Evolutionary conservation across 1,139 yeast species (phyloP), one percentile per base, ranked within the genome.

Genomic region (Lodderomyces jiufengensis): DNA sequence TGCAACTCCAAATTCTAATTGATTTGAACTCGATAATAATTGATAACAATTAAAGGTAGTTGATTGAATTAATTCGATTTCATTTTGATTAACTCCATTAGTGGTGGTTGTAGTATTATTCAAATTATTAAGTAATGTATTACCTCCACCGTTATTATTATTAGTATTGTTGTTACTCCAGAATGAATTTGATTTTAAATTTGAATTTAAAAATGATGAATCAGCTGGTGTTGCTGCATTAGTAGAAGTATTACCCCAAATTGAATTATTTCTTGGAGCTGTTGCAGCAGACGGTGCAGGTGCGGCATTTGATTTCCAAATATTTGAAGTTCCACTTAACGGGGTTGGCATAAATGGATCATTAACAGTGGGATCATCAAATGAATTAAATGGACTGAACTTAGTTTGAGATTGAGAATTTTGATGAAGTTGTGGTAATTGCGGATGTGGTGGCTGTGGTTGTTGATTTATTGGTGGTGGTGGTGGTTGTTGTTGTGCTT

Each of bases 1-100:
- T 1, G 68, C 72, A 24, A 59, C 53, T 1, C 72, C 74, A 47
- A 58, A 66, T 40, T 62, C 68, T 11, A 65, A 52, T 43, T 63
- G 70, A 41, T 62, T 59, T 4, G 61, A 43, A 27, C 39, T 51
- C 32, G 55, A 57, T 31, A 67, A 46, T 13, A 56, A 43, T 40
- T 60, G 66, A 43, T 61, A 67, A 13, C 72, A 68, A 39, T 58
- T 60, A 38, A 45, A 52, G 2, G 68, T 60, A 1, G 70, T 18
- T 8, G 47, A 36, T 31, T 41, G 46, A 31, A 44, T 39, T 15
- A 44, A 28, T 5, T 41, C 46, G 26, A 32, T 23, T 12, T 44
- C 46, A 13, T 24, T 27, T 20, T 16, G 21, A 8, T 28, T 18
- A 27, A 3, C 5, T 12, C 12, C 7, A 10, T 9, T 7, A 24